phyloP scores from a whole-genome alignment of 2,329 filamentous ascomycete genomes.

The Colletotrichum cuscutae region DNA sequence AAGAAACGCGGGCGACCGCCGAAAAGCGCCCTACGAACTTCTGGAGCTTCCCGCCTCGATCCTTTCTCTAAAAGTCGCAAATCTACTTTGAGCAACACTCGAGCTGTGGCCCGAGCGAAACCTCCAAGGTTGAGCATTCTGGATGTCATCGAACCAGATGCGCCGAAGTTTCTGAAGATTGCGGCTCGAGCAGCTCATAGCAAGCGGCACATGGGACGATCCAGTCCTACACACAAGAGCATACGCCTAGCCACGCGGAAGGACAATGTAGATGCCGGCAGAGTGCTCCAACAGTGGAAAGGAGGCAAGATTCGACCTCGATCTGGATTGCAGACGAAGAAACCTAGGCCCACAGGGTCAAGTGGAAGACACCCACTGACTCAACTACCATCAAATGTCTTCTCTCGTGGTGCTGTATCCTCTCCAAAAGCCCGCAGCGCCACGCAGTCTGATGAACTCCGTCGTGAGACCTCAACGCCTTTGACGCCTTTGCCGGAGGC shows the following conservation, averaged over 20 bases:
- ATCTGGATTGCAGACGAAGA: conserved; percentile 10
- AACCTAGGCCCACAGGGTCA: background rate
- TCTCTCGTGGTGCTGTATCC: background rate
- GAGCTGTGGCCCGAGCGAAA: conserved; percentile 38
- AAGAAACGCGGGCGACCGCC: conserved; percentile 40
- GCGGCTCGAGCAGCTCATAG: conserved; percentile 67
- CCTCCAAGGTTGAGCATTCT: conserved; percentile 66
- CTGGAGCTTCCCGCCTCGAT: conserved; percentile 5
- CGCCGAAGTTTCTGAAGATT: conserved; percentile 69
- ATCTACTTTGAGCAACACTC: conserved; percentile 3
- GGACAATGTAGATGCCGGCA: conserved; percentile 68
- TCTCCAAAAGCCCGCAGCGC: background rate
- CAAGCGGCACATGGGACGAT: conserved; percentile 60
- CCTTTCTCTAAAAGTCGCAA: background rate
- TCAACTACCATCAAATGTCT: conserved; percentile 10
- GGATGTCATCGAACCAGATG: conserved; percentile 64
- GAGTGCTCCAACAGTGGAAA: conserved; percentile 66
- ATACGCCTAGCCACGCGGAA: conserved; percentile 70
- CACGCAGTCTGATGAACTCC: background rate
- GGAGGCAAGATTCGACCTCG: conserved; percentile 60
- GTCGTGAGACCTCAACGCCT: background rate
- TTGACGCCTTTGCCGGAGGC: background rate
- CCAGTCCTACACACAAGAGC: conserved; percentile 64
- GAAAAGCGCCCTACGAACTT: background rate
- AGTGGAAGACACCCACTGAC: conserved; percentile 7